These are phyloP conservation scores for Amanita fuliginea DNA, from an alignment of 768 basidiomycete species.

Conservation along the genomic window DNA sequence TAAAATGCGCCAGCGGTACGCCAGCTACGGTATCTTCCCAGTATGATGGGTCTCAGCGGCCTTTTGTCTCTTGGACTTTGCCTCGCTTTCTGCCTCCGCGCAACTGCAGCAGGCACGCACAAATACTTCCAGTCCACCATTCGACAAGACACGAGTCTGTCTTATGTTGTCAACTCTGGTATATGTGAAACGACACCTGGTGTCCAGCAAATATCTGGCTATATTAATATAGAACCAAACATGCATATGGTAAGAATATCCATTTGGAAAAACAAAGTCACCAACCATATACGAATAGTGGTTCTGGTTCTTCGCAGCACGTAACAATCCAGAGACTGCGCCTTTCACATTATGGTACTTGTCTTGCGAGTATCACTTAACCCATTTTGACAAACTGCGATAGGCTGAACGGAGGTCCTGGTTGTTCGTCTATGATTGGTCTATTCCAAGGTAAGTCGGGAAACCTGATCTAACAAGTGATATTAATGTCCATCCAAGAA, in stretches of 20 bases:
- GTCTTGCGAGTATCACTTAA: not conserved
- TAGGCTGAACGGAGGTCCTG: conserved; percentile 52
- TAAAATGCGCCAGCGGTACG: not conserved
- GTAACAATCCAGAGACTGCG: conserved; percentile 45
- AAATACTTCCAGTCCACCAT: conserved; percentile 12
- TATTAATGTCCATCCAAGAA: conserved; percentile 23
- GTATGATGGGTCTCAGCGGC: not conserved
- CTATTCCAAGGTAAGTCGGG: conserved; percentile 31
- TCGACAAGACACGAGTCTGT: conserved; percentile 21
- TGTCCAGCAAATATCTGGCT: conserved; percentile 51
- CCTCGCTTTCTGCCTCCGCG: not conserved
- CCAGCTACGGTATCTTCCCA: not conserved
- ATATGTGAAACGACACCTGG: conserved; percentile 57
- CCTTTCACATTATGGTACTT: conserved; percentile 55
- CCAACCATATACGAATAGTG: conserved; percentile 25
- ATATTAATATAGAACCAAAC: conserved; percentile 42
- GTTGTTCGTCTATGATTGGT: conserved; percentile 54
- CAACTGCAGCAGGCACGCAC: not conserved
- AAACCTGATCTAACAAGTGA: not conserved
- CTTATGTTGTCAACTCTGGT: conserved; percentile 46
- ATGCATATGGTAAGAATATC: conserved; percentile 39
- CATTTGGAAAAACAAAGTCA: not conserved
- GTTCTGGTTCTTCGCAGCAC: conserved; percentile 69
- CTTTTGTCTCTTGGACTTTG: not conserved
- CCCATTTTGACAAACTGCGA: not conserved